Conservation (phyloP, 495 filamentous ascomycete species). For the Penicillium riverlandense region DNA sequence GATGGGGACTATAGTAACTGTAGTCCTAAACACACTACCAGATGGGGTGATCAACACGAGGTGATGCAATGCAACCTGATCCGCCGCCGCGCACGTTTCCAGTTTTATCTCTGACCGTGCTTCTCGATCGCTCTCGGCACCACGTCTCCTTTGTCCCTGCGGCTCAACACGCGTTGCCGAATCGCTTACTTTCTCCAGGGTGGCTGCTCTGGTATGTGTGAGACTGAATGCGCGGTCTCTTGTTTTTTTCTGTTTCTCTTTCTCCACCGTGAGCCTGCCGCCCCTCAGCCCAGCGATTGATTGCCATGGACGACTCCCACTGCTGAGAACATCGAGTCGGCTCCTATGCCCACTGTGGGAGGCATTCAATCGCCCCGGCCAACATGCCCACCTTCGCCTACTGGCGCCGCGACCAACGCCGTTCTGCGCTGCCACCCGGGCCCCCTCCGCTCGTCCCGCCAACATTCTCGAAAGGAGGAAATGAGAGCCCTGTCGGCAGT, state of each 20-base stretch:
- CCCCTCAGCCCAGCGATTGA: conserved; percentile 7
- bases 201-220: conserved; percentile 16
- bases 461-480: conserved; percentile 12
- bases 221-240: conserved; percentile 5
- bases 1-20: too few species aligned
- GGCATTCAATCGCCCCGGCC: conserved; percentile 6
- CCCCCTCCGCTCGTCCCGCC: neutral
- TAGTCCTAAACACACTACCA: too few species aligned
- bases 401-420: conserved; percentile 41
- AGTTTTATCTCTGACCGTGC: too few species aligned
- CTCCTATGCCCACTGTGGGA: conserved; percentile 1
- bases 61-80: too few species aligned
- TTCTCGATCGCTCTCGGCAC: too few species aligned
- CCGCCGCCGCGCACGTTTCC: too few species aligned
- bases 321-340: conserved; percentile 2
- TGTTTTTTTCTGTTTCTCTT: conserved; percentile 6
- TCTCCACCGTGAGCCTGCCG: neutral
- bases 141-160: too few species aligned
- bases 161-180: too few species aligned
- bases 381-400: conserved; percentile 43
- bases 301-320: conserved; percentile 13
- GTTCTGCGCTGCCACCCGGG: conserved; percentile 27
- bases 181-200: conserved; percentile 6
- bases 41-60: too few species aligned
- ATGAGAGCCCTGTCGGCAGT: conserved; percentile 15